These are phyloP conservation scores for Colletotrichum nymphaeae DNA, from an alignment of 2,329 filamentous ascomycete species.

Conservation along the genomic window DNA sequence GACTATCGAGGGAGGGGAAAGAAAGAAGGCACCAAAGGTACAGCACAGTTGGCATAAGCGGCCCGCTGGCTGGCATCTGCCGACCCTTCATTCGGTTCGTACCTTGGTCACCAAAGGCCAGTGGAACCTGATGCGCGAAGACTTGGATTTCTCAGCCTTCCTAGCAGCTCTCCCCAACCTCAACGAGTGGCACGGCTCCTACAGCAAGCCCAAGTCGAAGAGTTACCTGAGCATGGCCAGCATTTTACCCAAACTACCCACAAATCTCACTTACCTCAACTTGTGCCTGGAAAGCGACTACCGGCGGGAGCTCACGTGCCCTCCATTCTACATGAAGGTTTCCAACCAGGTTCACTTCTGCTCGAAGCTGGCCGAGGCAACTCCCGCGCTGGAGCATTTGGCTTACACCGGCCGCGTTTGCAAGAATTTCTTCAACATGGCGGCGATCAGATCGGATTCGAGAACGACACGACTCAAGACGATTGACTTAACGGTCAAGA, in stretches of 20 bases:
- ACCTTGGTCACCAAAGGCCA: conserved; percentile 80
- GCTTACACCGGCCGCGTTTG: conserved; percentile 80
- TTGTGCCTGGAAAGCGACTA: conserved; percentile 80
- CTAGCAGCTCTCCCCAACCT: conserved; percentile 73
- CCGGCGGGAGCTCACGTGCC: conserved; percentile 70
- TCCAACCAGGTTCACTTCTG: conserved; percentile 73
- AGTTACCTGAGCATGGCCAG: conserved; percentile 77
- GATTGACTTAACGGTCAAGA: conserved; percentile 79
- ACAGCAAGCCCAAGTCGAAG: conserved; percentile 79
- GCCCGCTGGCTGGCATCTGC: conserved; percentile 50
- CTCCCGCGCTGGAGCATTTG: conserved; percentile 73
- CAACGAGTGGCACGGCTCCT: conserved; percentile 71
- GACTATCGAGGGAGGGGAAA: conserved; percentile 81
- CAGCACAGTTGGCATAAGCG: conserved; percentile 39
- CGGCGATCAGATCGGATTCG: conserved; percentile 61
- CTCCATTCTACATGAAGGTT: conserved; percentile 71
- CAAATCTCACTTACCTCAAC: conserved; percentile 70
- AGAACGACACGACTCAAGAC: conserved; percentile 68
- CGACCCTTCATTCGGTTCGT: conserved; percentile 65
- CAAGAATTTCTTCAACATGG: conserved; percentile 72
- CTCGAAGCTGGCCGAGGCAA: conserved; percentile 63
- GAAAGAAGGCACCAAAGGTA: conserved; percentile 79
- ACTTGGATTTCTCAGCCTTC: conserved; percentile 71
- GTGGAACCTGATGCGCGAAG: conserved; percentile 78
- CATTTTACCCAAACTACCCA: conserved; percentile 69